These are phyloP conservation scores for Daphne laureola DNA, from an alignment of 441 rosid species.

Conservation along the genomic window DNA sequence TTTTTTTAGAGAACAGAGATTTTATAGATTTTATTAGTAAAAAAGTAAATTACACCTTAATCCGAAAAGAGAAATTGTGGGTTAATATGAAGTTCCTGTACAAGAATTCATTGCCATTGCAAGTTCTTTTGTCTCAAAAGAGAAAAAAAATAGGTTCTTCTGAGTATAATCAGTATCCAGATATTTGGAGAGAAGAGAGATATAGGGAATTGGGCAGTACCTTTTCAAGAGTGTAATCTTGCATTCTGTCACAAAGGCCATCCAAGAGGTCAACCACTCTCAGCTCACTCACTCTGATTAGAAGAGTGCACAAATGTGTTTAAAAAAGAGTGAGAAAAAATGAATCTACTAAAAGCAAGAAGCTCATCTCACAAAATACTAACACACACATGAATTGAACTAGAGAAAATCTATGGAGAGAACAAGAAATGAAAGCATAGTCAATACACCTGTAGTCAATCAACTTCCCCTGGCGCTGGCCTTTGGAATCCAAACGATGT, in stretches of 20 bases:
- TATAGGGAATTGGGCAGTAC: slow-evolving; percentile 23
- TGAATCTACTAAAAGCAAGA: slow-evolving; percentile 1
- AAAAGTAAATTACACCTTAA: too few relatives aligned
- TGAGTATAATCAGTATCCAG: background rate
- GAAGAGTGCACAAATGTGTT: background rate
- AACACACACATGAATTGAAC: too few relatives aligned
- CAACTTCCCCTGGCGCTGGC: slow-evolving; percentile 86
- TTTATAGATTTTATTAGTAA: too few relatives aligned
- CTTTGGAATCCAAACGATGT: slow-evolving; percentile 81
- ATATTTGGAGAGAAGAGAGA: slow-evolving; percentile 8
- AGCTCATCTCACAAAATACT: background rate
- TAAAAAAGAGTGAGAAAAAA: background rate
- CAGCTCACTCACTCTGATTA: slow-evolving; percentile 72
- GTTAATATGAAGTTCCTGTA: too few relatives aligned
- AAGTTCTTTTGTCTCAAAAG: too few relatives aligned
- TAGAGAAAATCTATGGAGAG: slow-evolving; percentile 2
- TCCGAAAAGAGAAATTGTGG: too few relatives aligned
- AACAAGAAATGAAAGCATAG: background rate
- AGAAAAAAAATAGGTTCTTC: background rate
- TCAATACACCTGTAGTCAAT: slow-evolving; percentile 72
- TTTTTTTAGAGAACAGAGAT: too few relatives aligned
- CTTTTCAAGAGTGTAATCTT: slow-evolving; percentile 84
- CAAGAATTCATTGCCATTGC: too few relatives aligned
- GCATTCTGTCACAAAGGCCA: slow-evolving; percentile 89
- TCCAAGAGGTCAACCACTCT: slow-evolving; percentile 87